Base-by-base conservation (phyloP, 257 asterid genomes). In the Gentiana dahurica region DNA sequence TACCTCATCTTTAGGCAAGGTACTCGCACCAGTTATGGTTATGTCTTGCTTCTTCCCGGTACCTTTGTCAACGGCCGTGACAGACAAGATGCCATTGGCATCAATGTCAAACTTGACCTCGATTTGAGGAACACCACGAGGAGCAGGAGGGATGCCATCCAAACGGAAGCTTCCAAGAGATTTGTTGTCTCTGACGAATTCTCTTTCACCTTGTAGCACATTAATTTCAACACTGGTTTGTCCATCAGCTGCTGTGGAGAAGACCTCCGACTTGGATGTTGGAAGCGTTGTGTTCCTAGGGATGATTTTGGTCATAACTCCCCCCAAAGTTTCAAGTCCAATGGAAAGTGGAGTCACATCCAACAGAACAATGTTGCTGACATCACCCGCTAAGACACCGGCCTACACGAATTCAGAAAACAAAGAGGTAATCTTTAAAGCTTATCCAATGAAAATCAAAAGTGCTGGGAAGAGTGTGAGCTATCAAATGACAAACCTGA, bases 71-170 rank as follows among this genome's bases (percentile, higher is more conserved):
- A 80, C 59, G 48, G 97, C 97, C 2, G 79, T 67, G 63, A 85
- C 97, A 6, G 94, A 83, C 32, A 88, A 88, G 55, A 85, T 85
- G 8, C 97, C 97, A 34, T 89, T 85, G 59, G 95, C 94, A 50
- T 89, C 95, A 53, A 89, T 85, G 60, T 89, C 97, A 51, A 88
- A 88, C 55, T 85, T 82, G 63, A 88, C 97, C 67, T 88, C 95
- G 15, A 88, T 79, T 67, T 88, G 93, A 2, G 94, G 95, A 62
- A 82, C 88, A 0, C 95, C 95, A 57, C 92, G 86, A 7, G 97
- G 95, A 4, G 95, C 94, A 0, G 95, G 95, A 1, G 97, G 94
- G 34, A 89, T 83, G 13, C 95, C 97, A 34, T 83, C 94, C 12
- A 89, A 64, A 2, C 95, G 89, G 72, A 89, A 89, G 51, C 94